These are phyloP conservation scores for Auxenochlorella pyrenoidosa DNA, from an alignment of 139 green algal genomes.

Conservation along the genomic window DNA sequence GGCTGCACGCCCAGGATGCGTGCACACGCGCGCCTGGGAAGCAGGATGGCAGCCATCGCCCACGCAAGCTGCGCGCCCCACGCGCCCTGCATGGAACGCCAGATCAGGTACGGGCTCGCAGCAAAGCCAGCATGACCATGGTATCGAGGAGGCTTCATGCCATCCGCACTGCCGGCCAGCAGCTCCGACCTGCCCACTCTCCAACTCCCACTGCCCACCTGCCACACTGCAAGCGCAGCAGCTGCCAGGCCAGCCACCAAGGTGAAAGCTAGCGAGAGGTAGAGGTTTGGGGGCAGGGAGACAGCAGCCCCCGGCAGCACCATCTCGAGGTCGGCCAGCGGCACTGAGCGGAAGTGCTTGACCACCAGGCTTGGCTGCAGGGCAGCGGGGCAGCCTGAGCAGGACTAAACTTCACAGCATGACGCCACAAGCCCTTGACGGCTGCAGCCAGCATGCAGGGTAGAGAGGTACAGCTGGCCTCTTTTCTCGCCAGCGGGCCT, in stretches of 20 bases:
- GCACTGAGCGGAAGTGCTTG: slow-evolving; percentile 49
- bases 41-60: background rate
- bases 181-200: too few species aligned
- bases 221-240: background rate
- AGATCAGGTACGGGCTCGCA: background rate
- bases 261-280: background rate
- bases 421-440: too few species aligned
- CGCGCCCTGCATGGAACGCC: background rate
- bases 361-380: background rate
- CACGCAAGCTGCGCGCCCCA: background rate
- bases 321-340: slow-evolving; percentile 83
- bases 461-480: too few species aligned
- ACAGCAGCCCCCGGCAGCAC: slow-evolving; percentile 69
- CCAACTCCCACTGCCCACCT: background rate
- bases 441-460: too few species aligned
- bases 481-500: too few species aligned
- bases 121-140: too few species aligned
- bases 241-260: background rate
- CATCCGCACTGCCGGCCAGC: too few species aligned
- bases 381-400: background rate
- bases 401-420: too few species aligned
- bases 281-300: slow-evolving; percentile 5
- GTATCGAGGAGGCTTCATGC: too few species aligned
- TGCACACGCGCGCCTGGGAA: background rate
- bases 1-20: too few species aligned